These are phyloP conservation scores for Senecio squalidus DNA, from an alignment of 140 eudicot species.

Conservation along the genomic window DNA sequence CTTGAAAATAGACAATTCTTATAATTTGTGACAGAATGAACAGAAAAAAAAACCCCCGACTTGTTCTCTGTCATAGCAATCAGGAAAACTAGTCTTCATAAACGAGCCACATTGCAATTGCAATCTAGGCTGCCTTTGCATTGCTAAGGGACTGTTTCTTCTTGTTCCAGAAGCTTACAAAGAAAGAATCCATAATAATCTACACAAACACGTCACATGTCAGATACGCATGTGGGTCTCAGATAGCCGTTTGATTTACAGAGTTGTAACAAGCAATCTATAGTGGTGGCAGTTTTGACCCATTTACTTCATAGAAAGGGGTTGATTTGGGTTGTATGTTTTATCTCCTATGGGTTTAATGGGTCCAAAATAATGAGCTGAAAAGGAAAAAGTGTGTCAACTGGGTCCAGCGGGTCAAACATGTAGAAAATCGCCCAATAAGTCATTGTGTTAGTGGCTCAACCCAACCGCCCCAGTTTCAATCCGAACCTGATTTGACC, in stretches of 20 bases:
- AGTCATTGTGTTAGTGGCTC: too few species aligned
- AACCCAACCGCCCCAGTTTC: too few species aligned
- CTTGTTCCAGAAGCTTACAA: constrained; percentile 39
- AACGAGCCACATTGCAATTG: background rate
- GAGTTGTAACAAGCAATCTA: too few species aligned
- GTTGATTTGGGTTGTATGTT: too few species aligned
- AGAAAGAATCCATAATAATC: constrained; percentile 37
- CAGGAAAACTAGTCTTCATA: background rate
- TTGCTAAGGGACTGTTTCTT: constrained; percentile 17
- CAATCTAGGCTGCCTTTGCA: constrained; percentile 27
- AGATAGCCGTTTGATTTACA: background rate
- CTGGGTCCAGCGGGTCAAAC: too few species aligned
- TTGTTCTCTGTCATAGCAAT: background rate
- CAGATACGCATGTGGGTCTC: background rate
- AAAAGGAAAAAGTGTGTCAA: too few species aligned
- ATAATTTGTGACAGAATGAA: background rate
- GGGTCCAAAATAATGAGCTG: too few species aligned
- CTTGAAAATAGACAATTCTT: background rate
- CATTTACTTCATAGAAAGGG: too few species aligned
- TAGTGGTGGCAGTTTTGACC: too few species aligned
- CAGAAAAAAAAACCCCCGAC: constrained; percentile 5
- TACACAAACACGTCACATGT: constrained; percentile 12
- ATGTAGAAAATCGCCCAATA: too few species aligned
- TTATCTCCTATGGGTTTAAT: too few species aligned
- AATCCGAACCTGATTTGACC: too few species aligned